Conservation (phyloP, 495 filamentous ascomycete species). For the Penicillium desertorum region DNA sequence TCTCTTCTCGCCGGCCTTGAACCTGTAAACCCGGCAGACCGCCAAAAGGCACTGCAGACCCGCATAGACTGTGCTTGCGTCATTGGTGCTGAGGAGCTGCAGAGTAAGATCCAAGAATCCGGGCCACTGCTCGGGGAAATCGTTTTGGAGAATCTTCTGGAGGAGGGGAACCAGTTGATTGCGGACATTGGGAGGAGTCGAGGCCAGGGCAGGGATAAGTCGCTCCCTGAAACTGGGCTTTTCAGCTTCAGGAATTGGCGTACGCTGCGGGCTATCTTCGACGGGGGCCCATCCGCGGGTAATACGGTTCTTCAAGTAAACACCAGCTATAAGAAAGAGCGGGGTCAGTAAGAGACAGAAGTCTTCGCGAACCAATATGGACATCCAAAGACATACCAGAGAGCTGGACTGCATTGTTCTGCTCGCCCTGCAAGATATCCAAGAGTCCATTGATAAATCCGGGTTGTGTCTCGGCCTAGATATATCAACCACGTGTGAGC, state of each 20-base stretch:
- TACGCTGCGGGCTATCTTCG: conserved; percentile 63
- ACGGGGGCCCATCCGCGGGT: conserved; percentile 80
- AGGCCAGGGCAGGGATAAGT: conserved; percentile 82
- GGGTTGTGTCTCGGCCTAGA: conserved; percentile 84
- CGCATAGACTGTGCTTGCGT: conserved; percentile 82
- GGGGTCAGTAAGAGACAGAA: conserved; percentile 17
- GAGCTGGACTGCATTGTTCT: conserved; percentile 76
- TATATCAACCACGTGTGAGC: conserved; percentile 21
- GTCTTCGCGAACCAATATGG: conserved; percentile 5
- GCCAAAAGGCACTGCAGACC: conserved; percentile 92
- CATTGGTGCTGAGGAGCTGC: conserved; percentile 78
- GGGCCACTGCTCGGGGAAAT: conserved; percentile 94
- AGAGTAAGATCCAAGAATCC: conserved; percentile 87
- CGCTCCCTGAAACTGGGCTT: conserved; percentile 84
- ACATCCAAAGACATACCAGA: conserved; percentile 62
- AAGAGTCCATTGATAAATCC: conserved; percentile 89
- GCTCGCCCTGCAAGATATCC: conserved; percentile 85
- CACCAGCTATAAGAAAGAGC: conserved; percentile 64
- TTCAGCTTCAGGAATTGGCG: conserved; percentile 80
- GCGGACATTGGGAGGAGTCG: conserved; percentile 75
- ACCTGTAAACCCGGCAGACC: conserved; percentile 89
- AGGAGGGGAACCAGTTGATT: conserved; percentile 89
- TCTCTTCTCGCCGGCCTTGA: conserved; percentile 80
- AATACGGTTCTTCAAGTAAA: conserved; percentile 97
- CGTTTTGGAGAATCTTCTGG: conserved; percentile 91